Conservation (phyloP, 2,329 filamentous ascomycete genomes). For the Curvularia hawaiiensis region DNA sequence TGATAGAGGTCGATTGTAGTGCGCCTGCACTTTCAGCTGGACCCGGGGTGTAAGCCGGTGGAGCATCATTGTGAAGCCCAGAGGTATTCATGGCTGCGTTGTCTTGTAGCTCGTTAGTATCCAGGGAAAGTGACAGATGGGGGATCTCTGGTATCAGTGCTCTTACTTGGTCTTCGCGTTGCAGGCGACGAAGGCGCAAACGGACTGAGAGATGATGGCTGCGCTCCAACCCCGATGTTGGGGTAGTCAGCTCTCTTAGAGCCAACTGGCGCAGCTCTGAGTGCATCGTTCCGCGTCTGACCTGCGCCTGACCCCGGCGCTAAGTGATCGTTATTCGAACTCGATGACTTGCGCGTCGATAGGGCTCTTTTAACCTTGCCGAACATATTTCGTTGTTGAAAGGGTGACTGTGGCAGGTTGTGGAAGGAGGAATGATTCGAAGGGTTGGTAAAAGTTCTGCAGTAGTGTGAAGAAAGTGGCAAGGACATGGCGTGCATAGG, state of each 20-base stretch:
- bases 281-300: conserved; percentile 2
- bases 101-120: conserved; percentile 24
- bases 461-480: conserved; percentile 13
- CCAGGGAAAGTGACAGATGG: neutral
- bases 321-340: conserved; percentile 10
- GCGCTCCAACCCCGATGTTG: conserved; percentile 25
- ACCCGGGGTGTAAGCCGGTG: conserved; percentile 50
- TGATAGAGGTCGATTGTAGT: conserved; percentile 3
- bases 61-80: conserved; percentile 44
- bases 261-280: conserved; percentile 8
- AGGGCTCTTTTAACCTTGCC: conserved; percentile 23
- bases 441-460: conserved; percentile 4
- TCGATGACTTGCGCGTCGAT: conserved; percentile 19
- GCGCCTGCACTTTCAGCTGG: conserved; percentile 14
- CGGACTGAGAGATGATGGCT: conserved; percentile 22
- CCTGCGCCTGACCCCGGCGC: conserved; percentile 7
- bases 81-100: conserved; percentile 36
- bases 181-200: conserved; percentile 33
- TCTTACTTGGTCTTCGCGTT: conserved; percentile 48
- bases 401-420: conserved; percentile 6
- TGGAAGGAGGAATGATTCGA: conserved; percentile 3
- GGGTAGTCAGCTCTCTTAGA: conserved; percentile 17
- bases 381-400: conserved; percentile 16
- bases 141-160: neutral
- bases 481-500: conserved; percentile 20